Evolutionary conservation across 2,329 filamentous ascomycete genomes (phyloP), one percentile per base, ranked within the genome.

Genomic region (Hypoxylon sp.): DNA sequence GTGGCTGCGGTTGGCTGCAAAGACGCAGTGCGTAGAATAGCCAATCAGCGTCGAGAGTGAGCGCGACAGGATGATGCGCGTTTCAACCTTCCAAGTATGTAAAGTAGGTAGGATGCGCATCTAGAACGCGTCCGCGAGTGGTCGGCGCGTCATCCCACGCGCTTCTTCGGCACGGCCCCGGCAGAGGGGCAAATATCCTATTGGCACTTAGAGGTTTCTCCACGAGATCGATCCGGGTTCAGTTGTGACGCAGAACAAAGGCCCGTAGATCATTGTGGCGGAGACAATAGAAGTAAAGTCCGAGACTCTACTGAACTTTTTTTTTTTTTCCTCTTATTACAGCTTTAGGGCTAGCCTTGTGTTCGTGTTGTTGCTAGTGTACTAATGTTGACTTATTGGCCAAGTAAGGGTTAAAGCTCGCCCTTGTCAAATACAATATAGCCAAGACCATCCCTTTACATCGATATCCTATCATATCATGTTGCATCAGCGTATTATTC

Each of bases 131-230:
- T 63, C 19, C 47, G 51, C 62, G 57, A 63, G 55, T 68, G 61
- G 68, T 22, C 58, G 51, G 57, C 68, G 68, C 68, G 65, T 66
- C 62, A 68, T 61, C 29, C 50, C 58, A 42, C 58, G 68, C 68
- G 54, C 54, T 58, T 52, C 56, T 51, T 52, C 62, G 61, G 57
- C 58, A 65, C 48, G 65, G 54, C 42, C 52, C 33, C 44, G 33
- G 31, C 22, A n/a, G 9, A 6, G 17, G 39, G 51, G 47, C 31
- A 65, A 65, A 65, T 66, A 68, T 66, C 68, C 65, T 68, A 70
- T 68, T 70, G 65, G 68, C 37, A 44, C 37, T 44, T 29, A 59
- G 17, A 31, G 51, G 44, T 42, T 65, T 64, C 19, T 19, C 26
- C 17, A 58, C 47, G 42, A 68, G 67, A 69, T 65, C 59, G 63